Evolutionary conservation across 2,329 filamentous ascomycete species (phyloP), one percentile per base, ranked within the genome.

Genomic region (Fusarium drepaniforme): DNA sequence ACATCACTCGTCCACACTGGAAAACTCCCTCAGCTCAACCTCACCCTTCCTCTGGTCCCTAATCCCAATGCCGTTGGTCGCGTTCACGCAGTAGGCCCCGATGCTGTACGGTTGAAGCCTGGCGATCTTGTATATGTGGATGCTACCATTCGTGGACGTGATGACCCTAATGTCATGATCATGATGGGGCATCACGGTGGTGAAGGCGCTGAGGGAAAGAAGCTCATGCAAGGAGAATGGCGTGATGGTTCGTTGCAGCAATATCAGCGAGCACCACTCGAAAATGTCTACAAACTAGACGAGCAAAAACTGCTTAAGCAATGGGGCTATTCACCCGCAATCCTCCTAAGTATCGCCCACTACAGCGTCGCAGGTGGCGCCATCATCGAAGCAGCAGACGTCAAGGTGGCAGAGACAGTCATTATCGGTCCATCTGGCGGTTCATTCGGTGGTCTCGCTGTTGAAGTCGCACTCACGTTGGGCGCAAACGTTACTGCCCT

Each of bases 391-490:
- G 67, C 64, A 23, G 67, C 57, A 37, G 67, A 67, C 18, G 64
- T 67, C 13, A 70, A 46, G 11, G 56, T 70, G n/a, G 67, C 63
- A 12, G 57, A 70, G 64, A 70, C 57, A 6, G 64, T 67, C 44
- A 42, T 70, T 18, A 59, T 70, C 23, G 67, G 64, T 11, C 67
- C 67, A 16, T 70, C 56, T 16, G 49, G 67, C 7, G 67, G 67
- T 13, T 69, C 67, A 8, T 69, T 69, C 42, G 63, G 63, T 0
- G 67, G 67, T 21, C 42, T 70, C 8, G 67, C 63, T 5, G 37
- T 59, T 1, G 57, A 59, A 30, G 7, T 59, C 3, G 57, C 57
- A 16, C 37, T 59, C 5, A 59, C 57, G 1, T 25, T 59, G 21
- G 57, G 57, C 11, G 57, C 57, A 38, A 59, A 42, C 11, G 37